Percentiles rank a stretch among this genome's conserved stretches.
These are phyloP conservation scores for Nemania diffusa DNA, from an alignment of 2,329 filamentous ascomycete species.

Conservation along the genomic window DNA sequence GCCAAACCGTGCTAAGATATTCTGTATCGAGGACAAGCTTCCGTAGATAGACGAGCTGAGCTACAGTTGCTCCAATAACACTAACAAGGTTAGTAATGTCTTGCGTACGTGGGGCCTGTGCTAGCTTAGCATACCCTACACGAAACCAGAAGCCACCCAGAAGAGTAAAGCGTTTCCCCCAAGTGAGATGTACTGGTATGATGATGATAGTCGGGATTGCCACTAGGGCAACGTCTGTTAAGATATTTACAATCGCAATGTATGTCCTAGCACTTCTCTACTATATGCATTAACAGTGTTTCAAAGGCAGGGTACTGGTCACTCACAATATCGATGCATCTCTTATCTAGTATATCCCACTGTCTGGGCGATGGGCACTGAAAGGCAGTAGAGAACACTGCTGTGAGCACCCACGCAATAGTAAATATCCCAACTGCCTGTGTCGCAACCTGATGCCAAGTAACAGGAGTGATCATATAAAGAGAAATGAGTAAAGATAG, in stretches of 20 bases:
- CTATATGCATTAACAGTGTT: no score
- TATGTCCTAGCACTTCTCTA: no score
- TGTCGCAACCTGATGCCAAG: not conserved
- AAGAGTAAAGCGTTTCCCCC: not conserved
- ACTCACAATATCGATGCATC: not conserved
- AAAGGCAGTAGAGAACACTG: not conserved
- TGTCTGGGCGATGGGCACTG: not conserved
- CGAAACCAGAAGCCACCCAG: not conserved
- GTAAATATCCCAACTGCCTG: not conserved
- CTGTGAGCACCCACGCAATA: not conserved
- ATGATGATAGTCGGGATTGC: not conserved
- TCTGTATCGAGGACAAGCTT: slow-evolving; percentile 5
- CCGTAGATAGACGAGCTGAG: not conserved
- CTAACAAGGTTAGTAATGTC: not conserved
- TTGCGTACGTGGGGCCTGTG: not conserved
- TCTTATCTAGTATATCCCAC: not conserved
- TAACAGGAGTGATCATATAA: no score
- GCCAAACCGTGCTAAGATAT: slow-evolving; percentile 1
- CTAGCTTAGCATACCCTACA: no score
- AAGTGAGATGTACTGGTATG: not conserved
- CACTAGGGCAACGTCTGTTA: no score
- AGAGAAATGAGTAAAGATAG: no score
- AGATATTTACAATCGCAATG: no score
- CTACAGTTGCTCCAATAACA: not conserved
- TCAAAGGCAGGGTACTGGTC: not conserved